Base-by-base conservation (phyloP, 2,329 filamentous ascomycete species). In the Colletotrichum lentis region DNA sequence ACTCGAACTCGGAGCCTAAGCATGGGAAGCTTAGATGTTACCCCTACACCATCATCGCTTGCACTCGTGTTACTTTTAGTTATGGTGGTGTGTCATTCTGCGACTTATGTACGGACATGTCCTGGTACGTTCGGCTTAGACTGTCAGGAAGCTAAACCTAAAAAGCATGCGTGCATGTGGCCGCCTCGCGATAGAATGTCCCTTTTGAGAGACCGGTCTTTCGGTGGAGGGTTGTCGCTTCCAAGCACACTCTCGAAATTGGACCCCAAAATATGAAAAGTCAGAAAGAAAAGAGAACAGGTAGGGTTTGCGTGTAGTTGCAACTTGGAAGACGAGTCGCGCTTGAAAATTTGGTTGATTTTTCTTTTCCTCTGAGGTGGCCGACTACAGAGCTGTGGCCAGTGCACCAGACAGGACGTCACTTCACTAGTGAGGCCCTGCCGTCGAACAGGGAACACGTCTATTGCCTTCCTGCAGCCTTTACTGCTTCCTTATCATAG, bases 11-110 rank as follows among this genome's bases (percentile, higher is more conserved):
- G 61, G 43, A 43, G 60, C 62, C 44, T 59, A 55, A 64, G 62
- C 62, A 56, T 68, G 65, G 65, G 62, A 68, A 68, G 65, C 65
- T 65, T 54, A 49, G 27, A 66, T 68, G 65, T 64, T 68, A 68
- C 65, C 65, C 61, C 44, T 68, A 68, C 65, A 68, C 65, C 62
- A 68, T 39, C 49, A 46, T 39, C 62, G 65, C 65, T 18, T 24
- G 31, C 7, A 6, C 31, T 44, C 2, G 20, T 6, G 27, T 35
- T 37, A 7, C 11, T 47, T n/a, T 20, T 1, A 1, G 27, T 24
- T 58, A 35, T 10, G n/a, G 1, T 18, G 14, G 2, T 1, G 0
- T 0, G 0, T 3, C 14, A 14, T 35, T 18, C 5, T 37, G 10
- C 11, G 11, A 7, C 12, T 22, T 54, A 54, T 54, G 52, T 54